These are phyloP conservation scores for Dothistroma septosporum DNA, from an alignment of 2,329 filamentous ascomycete species.

Conservation along the genomic window DNA sequence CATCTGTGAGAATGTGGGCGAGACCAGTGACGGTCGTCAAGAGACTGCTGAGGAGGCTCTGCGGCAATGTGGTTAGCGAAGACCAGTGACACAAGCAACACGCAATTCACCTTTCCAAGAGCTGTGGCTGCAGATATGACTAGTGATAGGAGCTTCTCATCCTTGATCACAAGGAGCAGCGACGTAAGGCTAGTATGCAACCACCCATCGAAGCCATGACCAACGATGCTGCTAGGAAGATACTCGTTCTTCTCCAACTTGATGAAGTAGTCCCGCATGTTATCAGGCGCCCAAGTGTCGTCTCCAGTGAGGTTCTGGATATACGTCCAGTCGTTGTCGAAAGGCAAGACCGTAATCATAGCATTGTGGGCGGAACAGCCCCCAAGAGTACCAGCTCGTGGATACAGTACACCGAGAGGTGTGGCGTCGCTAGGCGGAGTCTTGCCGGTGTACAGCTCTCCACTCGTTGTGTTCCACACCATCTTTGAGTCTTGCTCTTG, in stretches of 20 bases:
- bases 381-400: conserved; percentile 54
- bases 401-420: conserved; percentile 55
- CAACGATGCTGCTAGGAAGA: conserved; percentile 39
- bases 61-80: conserved; percentile 21
- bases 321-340: conserved; percentile 57
- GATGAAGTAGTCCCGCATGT: conserved; percentile 56
- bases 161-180: conserved; percentile 49
- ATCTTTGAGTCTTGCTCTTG: conserved; percentile 55
- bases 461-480: conserved; percentile 40
- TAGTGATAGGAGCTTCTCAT: conserved; percentile 52
- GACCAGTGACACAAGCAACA: conserved; percentile 23
- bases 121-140: conserved; percentile 51
- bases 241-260: conserved; percentile 48
- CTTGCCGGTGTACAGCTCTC: conserved; percentile 51
- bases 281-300: conserved; percentile 52
- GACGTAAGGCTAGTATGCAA: conserved; percentile 50
- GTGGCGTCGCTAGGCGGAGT: conserved; percentile 51
- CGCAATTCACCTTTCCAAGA: conserved; percentile 41
- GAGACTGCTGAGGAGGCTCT: conserved; percentile 39
- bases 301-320: conserved; percentile 59
- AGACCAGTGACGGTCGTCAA: conserved; percentile 41
- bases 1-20: conserved; percentile 31
- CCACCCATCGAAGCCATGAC: conserved; percentile 59
- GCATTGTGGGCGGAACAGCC: conserved; percentile 61
- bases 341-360: conserved; percentile 55